Evolutionary conservation across 2,329 filamentous ascomycete genomes (phyloP), one percentile per base, ranked within the genome.

Genomic region (Teratosphaeriaceae sp.): DNA sequence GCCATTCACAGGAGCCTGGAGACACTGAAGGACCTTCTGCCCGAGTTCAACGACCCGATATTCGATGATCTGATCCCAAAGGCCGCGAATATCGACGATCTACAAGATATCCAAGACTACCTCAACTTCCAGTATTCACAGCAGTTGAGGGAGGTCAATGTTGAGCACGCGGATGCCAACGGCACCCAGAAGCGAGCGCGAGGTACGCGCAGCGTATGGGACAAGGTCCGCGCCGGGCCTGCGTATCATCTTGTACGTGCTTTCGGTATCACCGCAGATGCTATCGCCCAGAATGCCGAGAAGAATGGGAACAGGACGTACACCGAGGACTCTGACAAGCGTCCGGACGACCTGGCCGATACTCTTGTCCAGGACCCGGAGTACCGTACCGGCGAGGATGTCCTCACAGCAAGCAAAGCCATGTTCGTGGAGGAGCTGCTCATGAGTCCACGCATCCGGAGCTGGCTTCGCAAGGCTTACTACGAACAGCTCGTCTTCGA

Each of bases 51-150:
- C 19, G 92, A 97, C 58, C 61, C 72, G 1, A 80, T 87, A 44
- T 80, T 97, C 30, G 84, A 90, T 35, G 82, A 89, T 52, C 82
- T 96, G 74, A 76, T 92, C n/a, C 74, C 77, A 1, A 74, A 80
- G 45, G 88, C 89, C 2, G 79, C 79, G 3, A 90, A 85, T 0
- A 89, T 96, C 74, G 92, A 98, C 61, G 92, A 98, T 61, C 75
- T 98, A 15, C 92, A 98, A 61, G 92, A 98, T 63, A 69, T 98
- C 18, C 90, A 97, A 60, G 92, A 98, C 59, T 97, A 97, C 57
- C 72, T 97, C 41, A 88, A 97, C 59, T 98, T 98, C 65, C 85
- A 89, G 58, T 97, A 97, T 56, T 80, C 85, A 3, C 72, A 80
- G 2, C 81, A 94, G 61, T 73, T 97, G 38, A 90, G 86, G 60